Evolutionary conservation across 495 filamentous ascomycete species (phyloP).

Genomic region (Neurospora hispaniola): DNA sequence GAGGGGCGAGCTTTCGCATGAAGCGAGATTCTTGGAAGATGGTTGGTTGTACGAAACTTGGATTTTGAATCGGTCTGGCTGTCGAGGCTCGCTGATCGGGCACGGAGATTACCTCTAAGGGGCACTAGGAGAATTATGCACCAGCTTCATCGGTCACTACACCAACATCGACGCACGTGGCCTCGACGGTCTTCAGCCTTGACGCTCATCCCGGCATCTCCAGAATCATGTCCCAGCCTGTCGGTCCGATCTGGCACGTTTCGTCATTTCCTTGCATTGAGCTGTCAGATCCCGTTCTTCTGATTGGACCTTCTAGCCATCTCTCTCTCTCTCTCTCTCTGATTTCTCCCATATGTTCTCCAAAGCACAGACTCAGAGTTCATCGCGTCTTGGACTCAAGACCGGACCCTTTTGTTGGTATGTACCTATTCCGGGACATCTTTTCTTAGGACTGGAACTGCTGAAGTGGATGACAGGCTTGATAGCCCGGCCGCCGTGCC

Average conservation of each 20-base stretch:
- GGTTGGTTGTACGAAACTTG: not conserved
- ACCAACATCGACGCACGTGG: not conserved
- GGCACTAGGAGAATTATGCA: too few species aligned
- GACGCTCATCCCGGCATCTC: not conserved
- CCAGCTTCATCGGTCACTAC: not conserved
- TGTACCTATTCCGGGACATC: not conserved
- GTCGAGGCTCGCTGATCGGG: not conserved
- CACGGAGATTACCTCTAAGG: too few species aligned
- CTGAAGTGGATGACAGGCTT: not conserved
- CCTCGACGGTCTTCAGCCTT: not conserved
- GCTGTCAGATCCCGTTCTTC: not conserved
- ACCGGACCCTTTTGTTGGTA: not conserved
- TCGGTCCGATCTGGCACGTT: not conserved
- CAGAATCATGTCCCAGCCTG: not conserved
- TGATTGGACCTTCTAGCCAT: not conserved
- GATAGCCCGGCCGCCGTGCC: not conserved
- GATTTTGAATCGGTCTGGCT: not conserved
- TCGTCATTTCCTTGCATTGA: not conserved
- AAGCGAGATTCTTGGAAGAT: not conserved
- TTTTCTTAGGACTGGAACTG: not conserved
- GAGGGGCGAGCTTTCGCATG: not conserved
- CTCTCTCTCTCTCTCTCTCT: not conserved
- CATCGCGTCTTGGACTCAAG: not conserved
- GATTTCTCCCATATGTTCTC: not conserved
- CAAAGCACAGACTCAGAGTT: not conserved